Evolutionary conservation across 2,329 filamentous ascomycete species (phyloP).

Genomic region (Monosporascus sp.): DNA sequence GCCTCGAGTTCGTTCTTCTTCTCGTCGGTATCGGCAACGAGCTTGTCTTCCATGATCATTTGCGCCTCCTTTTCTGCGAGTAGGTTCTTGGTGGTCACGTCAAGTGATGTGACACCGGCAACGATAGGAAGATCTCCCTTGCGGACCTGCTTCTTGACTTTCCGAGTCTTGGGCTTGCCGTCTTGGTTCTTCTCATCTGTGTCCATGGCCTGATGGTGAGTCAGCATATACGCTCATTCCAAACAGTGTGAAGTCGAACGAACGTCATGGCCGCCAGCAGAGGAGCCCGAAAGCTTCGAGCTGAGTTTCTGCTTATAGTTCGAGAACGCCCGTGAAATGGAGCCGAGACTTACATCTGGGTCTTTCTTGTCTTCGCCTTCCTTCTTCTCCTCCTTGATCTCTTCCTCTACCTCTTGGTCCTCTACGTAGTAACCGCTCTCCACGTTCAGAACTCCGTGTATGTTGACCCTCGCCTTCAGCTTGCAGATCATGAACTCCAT

Average conservation of each 20-base stretch:
- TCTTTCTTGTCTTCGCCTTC: slow-evolving; percentile 57
- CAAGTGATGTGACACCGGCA: slow-evolving; percentile 75
- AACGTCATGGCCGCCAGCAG: slow-evolving; percentile 11
- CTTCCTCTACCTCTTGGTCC: slow-evolving; percentile 95
- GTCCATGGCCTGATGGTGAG: slow-evolving; percentile 66
- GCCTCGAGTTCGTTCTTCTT: slow-evolving; percentile 99
- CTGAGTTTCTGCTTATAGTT: slow-evolving; percentile 15
- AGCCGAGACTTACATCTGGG: slow-evolving; percentile 59
- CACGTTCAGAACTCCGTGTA: slow-evolving; percentile 93
- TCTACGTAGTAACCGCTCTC: slow-evolving; percentile 98
- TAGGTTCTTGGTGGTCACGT: slow-evolving; percentile 59
- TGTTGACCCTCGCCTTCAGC: slow-evolving; percentile 93
- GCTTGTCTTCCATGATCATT: slow-evolving; percentile 98
- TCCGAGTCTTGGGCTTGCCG: slow-evolving; percentile 74
- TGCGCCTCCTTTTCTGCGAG: slow-evolving; percentile 74
- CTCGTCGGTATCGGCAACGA: slow-evolving; percentile 95
- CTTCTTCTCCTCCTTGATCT: slow-evolving; percentile 66
- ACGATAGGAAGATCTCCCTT: slow-evolving; percentile 92
- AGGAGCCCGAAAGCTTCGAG: slow-evolving; percentile 17
- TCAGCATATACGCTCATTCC: slow-evolving; percentile 11
- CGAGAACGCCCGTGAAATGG: slow-evolving; percentile 2
- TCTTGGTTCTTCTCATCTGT: slow-evolving; percentile 64
- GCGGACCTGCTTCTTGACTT: slow-evolving; percentile 98
- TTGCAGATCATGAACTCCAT: slow-evolving; percentile 99
- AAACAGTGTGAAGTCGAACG: background rate